A percentile compares a stretch with the other conserved stretches of the same genome.
These are phyloP conservation scores for Stachybotrys echinatus DNA, from an alignment of 2,329 filamentous ascomycete species.

Conservation along the genomic window DNA sequence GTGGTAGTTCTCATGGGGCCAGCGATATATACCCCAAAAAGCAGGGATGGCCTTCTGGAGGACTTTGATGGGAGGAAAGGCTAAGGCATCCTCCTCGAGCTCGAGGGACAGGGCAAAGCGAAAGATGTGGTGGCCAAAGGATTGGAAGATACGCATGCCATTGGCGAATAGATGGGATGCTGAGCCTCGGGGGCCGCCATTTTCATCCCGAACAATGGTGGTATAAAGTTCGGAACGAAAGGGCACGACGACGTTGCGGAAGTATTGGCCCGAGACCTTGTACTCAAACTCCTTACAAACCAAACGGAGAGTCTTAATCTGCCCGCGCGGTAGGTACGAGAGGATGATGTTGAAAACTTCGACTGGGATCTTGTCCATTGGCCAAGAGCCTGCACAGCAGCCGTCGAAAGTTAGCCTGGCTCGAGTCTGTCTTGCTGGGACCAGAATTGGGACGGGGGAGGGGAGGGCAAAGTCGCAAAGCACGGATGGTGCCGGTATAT, in stretches of 20 bases:
- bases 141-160: slow-evolving; percentile 56
- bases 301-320: slow-evolving; percentile 56
- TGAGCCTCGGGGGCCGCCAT: slow-evolving; percentile 14
- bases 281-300: slow-evolving; percentile 53
- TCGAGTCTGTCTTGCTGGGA: background rate
- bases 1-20: slow-evolving; percentile 55
- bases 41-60: slow-evolving; percentile 47
- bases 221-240: slow-evolving; percentile 61
- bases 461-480: background rate
- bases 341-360: slow-evolving; percentile 59
- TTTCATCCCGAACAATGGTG: slow-evolving; percentile 14
- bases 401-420: background rate
- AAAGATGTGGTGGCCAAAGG: slow-evolving; percentile 54
- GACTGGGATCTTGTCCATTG: slow-evolving; percentile 40
- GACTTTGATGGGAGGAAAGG: slow-evolving; percentile 49
- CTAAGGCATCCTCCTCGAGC: slow-evolving; percentile 48
- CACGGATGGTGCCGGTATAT: background rate
- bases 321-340: slow-evolving; percentile 47
- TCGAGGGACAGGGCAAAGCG: slow-evolving; percentile 66
- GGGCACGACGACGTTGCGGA: slow-evolving; percentile 58
- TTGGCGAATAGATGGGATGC: slow-evolving; percentile 29
- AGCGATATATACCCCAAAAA: slow-evolving; percentile 62
- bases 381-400: slow-evolving; percentile 18
- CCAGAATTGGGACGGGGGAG: background rate
- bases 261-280: slow-evolving; percentile 53